Evolutionary conservation across 257 asterid species (phyloP), one percentile per base, ranked within the genome.

Genomic region (Primulina eburnea): DNA sequence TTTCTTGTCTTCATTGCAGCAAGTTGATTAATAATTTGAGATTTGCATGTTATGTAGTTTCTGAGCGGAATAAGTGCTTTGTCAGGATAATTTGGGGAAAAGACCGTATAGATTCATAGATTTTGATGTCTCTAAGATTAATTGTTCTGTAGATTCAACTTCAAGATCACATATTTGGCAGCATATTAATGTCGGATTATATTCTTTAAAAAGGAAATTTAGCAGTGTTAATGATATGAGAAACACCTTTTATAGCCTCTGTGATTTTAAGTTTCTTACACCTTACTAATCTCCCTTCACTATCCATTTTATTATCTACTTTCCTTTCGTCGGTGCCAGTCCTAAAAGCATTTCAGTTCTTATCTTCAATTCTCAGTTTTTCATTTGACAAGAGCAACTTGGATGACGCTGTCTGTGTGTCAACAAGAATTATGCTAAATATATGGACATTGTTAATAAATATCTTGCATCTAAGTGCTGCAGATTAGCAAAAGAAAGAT

Each of bases 1-100:
- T 50, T 28, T 75, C 8, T 18, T 62, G 18, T 43, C 29, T 59
- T 65, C 75, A 68, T 69, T 43, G 18, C 9, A 43, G 35, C 60
- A 29, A 24, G 40, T 64, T 76, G 40, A 66, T 47, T n/a, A 75
- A 7, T 58, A 28, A 52, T 71, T 57, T 55, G 32, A 32, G 69
- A 30, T 71, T 65, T 16, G 34, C 64, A 40, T 65, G 24, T 60
- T 17, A 40, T 56, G 18, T 71, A 18, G 43, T 55, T 72, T 60
- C 71, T 57, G 53, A 60, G 67, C 78, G 50, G 71, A 26, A 37
- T 37, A 53, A 68, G 63, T 74, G 66, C 65, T 67, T 55, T 40
- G 68, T 61, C 75, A 60, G 67, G 66, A 62, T 34, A 67, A 18
- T 52, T 59, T 73, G 35, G n/a, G 57, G 50, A 79, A 40, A 61